A percentile compares a stretch with the other conserved stretches of the same genome.
Conservation (phyloP, 352 stramenopile species). For the Globisporangium rhizosaccharum region DNA sequence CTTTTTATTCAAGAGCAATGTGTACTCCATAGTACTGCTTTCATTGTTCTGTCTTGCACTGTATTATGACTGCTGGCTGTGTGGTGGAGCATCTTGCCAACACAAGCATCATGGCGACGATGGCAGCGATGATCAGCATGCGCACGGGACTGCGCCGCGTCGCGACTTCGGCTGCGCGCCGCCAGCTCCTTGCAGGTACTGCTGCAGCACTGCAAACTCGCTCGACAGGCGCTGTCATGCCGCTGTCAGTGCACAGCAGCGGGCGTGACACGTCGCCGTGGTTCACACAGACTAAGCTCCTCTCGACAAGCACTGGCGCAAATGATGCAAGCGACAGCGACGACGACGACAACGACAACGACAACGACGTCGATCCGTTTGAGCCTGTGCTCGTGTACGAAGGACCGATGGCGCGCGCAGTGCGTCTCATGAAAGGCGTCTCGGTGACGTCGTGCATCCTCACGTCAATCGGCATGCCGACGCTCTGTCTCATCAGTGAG, state of each 20-base stretch:
- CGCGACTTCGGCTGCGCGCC: neutral
- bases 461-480: conserved; percentile 77
- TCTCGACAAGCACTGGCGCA: conserved; percentile 6
- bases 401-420: conserved; percentile 63
- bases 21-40: no score
- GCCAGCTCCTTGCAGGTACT: neutral
- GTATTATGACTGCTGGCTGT: no score
- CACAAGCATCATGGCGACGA: neutral
- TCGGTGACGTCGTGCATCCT: conserved; percentile 79
- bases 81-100: no score
- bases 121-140: neutral
- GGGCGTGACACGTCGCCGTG: neutral
- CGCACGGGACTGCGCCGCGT: neutral
- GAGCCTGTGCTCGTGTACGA: conserved; percentile 46
- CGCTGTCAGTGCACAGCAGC: neutral
- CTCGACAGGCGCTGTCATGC: no score
- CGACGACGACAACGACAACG: conserved; percentile 6
- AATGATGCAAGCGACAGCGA: neutral
- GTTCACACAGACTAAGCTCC: conserved; percentile 4
- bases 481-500: conserved; percentile 64
- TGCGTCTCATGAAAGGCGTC: conserved; percentile 85
- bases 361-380: neutral
- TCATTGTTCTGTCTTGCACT: no score
- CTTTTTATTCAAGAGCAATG: no score
- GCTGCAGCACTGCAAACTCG: neutral